These are phyloP conservation scores for Lippia alba DNA, from an alignment of 305 asterid species.

Conservation along the genomic window DNA sequence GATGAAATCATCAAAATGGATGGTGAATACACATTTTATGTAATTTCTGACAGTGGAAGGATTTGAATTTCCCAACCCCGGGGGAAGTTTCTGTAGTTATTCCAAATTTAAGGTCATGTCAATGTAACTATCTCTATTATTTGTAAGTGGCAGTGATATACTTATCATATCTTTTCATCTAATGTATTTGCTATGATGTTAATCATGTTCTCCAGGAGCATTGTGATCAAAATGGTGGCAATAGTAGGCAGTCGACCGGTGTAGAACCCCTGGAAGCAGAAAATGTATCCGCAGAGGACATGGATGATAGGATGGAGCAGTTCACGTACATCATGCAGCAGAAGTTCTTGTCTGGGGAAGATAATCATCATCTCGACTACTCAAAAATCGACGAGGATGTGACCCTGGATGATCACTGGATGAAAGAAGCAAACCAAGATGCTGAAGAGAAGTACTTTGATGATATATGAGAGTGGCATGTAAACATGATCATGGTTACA, in stretches of 20 bases:
- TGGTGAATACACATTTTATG: too few relatives aligned
- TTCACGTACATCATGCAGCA: conserved; percentile 81
- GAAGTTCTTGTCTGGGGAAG: conserved; percentile 89
- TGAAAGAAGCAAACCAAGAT: conserved; percentile 79
- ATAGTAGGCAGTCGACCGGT: conserved; percentile 29
- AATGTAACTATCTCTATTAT: too few relatives aligned
- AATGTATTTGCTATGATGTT: background rate
- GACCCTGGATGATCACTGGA: conserved; percentile 93
- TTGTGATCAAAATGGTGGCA: conserved; percentile 22
- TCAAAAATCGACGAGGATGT: conserved; percentile 79
- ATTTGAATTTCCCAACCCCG: too few relatives aligned
- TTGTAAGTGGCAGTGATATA: too few relatives aligned
- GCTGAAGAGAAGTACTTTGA: conserved; percentile 97
- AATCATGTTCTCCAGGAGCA: conserved; percentile 32
- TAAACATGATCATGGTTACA: background rate
- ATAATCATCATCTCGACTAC: conserved; percentile 77
- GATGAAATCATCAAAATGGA: too few relatives aligned
- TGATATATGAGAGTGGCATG: conserved; percentile 52
- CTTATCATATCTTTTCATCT: background rate
- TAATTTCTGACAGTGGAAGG: too few relatives aligned
- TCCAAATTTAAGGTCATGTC: too few relatives aligned
- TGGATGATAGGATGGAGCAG: conserved; percentile 83
- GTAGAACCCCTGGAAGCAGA: conserved; percentile 37
- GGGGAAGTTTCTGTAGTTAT: too few relatives aligned
- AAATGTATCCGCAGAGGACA: conserved; percentile 62